These are phyloP conservation scores for Diaporthe australafricana DNA, from an alignment of 2,329 filamentous ascomycete genomes.

Conservation along the genomic window DNA sequence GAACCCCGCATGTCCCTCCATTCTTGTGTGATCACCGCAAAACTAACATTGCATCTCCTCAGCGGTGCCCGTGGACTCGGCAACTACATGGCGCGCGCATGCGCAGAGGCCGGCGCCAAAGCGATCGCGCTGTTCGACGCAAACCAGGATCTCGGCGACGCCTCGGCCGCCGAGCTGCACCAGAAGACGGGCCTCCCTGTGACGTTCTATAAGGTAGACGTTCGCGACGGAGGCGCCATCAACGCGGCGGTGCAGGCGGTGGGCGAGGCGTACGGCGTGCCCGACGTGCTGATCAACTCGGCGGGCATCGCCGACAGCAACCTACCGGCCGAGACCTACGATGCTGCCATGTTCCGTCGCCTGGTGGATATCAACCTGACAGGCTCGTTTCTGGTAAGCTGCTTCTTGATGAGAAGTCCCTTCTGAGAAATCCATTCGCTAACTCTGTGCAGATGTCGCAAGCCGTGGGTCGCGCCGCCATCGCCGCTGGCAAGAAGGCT, in stretches of 20 bases:
- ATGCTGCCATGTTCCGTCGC: conserved; percentile 80
- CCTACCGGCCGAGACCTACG: conserved; percentile 84
- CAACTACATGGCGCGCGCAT: conserved; percentile 82
- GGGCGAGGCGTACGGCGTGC: conserved; percentile 73
- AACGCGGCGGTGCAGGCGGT: conserved; percentile 76
- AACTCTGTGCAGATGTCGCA: too few relatives aligned
- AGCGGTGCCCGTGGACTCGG: conserved; percentile 82
- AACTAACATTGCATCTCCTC: neutral
- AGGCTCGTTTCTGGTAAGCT: conserved; percentile 82
- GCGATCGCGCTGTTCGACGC: conserved; percentile 81
- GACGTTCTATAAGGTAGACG: conserved; percentile 83
- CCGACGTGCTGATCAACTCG: conserved; percentile 83
- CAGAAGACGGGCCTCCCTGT: conserved; percentile 79
- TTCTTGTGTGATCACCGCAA: neutral
- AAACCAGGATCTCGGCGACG: conserved; percentile 79
- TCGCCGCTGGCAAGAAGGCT: conserved; percentile 76
- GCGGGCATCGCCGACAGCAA: conserved; percentile 87
- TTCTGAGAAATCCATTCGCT: too few relatives aligned
- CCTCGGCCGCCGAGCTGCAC: conserved; percentile 76
- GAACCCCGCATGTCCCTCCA: neutral
- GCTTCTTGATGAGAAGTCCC: too few relatives aligned
- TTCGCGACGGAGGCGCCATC: conserved; percentile 78
- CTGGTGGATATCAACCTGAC: conserved; percentile 87
- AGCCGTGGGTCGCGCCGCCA: conserved; percentile 79
- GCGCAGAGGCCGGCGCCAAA: conserved; percentile 80